Base-by-base conservation (phyloP, 1,284 basidiomycete species). In the Ceratobasidium theobromae region DNA sequence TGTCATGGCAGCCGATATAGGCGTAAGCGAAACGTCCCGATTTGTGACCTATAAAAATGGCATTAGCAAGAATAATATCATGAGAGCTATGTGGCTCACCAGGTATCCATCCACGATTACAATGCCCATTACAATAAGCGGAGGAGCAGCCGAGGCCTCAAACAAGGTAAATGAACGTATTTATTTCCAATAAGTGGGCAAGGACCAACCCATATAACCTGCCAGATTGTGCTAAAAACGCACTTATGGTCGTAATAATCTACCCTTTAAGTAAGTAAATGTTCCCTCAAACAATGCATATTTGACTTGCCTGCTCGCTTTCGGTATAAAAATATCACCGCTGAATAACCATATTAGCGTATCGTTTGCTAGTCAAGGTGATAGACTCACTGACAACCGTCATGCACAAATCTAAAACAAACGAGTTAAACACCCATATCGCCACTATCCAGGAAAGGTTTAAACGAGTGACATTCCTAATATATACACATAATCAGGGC, bases 111-210 rank as follows among this genome's bases (percentile, higher is more conserved):
- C 52, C 18, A 53, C n/a, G n/a, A 53, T 38, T 11, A 40, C 35
- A 12, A 35, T 35, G n/a, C 27, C 27, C 53, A 54, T 40, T 2
- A 54, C 21, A 25, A 40, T 41, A 28, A 45, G 40, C 6, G 54
- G 54, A n/a, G 41, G 38, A 45, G 54, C 54, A 6, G 54, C 54
- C 8, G 54, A 57, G n/a, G 40, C 54, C 54, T 45, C n/a, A n/a
- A n/a, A n/a, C n/a, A n/a, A n/a, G n/a, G n/a, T n/a, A n/a, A n/a
- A n/a, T n/a, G n/a, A n/a, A n/a, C n/a, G n/a, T n/a, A n/a, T n/a
- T n/a, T n/a, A n/a, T n/a, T n/a, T n/a, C n/a, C n/a, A 40, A 54
- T n/a, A 4, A 14, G n/a, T 21, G 2, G 14, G 21, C 4, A 16
- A 54, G 35, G 14, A 45, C 54, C 8, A 4, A 45, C 54, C 40